Percentiles rank a stretch among this genome's conserved stretches.
Conservation (phyloP, 129 eudicot genomes). For the Chrysanthemum lavandulifolium region DNA sequence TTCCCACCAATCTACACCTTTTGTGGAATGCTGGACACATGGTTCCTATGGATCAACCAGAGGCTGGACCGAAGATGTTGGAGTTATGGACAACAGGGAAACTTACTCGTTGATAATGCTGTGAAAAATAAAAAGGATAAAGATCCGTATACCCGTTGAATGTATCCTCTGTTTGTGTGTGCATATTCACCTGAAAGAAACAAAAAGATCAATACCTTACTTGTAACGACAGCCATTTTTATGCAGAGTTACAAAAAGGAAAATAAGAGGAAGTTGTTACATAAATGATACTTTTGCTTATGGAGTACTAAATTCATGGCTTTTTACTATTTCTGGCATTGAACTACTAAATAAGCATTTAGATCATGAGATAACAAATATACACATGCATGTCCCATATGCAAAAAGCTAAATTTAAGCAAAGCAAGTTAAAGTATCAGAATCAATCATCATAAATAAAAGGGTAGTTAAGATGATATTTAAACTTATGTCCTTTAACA, state of each 20-base stretch:
- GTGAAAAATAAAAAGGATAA: neutral
- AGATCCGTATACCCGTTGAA: neutral
- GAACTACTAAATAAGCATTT: neutral
- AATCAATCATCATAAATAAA: too few relatives aligned
- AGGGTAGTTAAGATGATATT: too few relatives aligned
- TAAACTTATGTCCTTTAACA: too few relatives aligned
- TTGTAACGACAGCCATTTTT: neutral
- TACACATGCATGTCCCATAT: too few relatives aligned
- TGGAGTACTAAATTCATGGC: neutral
- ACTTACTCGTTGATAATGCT: neutral
- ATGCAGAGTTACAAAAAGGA: slow-evolving; percentile 4
- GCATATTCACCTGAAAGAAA: neutral
- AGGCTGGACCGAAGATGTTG: slow-evolving; percentile 5
- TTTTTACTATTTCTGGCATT: neutral
- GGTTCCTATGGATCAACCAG: slow-evolving; percentile 18
- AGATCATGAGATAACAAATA: too few relatives aligned
- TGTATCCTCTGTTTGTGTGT: neutral
- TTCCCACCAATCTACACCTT: too few relatives aligned
- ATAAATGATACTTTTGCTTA: neutral
- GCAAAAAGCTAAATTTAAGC: too few relatives aligned
- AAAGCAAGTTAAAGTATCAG: too few relatives aligned
- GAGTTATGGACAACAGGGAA: slow-evolving; percentile 11
- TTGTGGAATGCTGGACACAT: slow-evolving; percentile 12
- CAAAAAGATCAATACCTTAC: neutral
- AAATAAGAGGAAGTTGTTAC: neutral